Evolutionary conservation across 2,329 filamentous ascomycete genomes (phyloP), one percentile per base, ranked within the genome.

Genomic region (Fusarium sp.): DNA sequence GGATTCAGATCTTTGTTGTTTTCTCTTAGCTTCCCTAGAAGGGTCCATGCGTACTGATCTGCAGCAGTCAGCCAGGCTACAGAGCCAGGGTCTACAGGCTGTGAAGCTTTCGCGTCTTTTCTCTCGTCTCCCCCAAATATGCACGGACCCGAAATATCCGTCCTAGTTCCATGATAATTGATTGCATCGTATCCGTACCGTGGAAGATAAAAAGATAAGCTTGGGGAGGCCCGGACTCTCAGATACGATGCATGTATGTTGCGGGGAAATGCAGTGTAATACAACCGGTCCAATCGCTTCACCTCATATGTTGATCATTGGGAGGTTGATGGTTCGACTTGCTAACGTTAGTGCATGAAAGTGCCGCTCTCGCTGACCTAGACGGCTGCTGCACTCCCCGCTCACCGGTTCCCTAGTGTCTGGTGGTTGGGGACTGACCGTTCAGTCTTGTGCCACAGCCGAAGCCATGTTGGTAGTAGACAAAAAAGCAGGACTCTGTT

Each of bases 401-500:
- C 58, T 62, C 59, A 56, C 48, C 59, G 48, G 58, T 45, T 19
- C 15, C 20, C 30, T 47, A 39, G 24, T 62, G 11, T n/a, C 20
- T 47, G 48, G 56, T 47, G 56, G 59, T 48, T 54, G 41, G 35
- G 30, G 17, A 43, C 59, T 47, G 30, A 20, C 48, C 30, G 41
- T 32, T 62, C 48, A 55, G 56, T 39, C 33, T 47, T 11, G 56
- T 57, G 28, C 40, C 8, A 62, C 48, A 40, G 19, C 35, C 19
- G 55, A 55, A 55, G 11, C 50, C 37, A 6, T 41, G 26, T n/a
- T 30, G 28, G 10, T 30, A 30, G 5, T 13, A 30, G 28, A 30
- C 9, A 30, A 40, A 6, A 19, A 33, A 35, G 4, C 45, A 32
- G 24, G 11, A 26, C 26, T 20, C 32, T 9, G 39, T 61, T 44